Base-by-base conservation (phyloP, 2,329 filamentous ascomycete species). In the Huntiella bhutanensis region DNA sequence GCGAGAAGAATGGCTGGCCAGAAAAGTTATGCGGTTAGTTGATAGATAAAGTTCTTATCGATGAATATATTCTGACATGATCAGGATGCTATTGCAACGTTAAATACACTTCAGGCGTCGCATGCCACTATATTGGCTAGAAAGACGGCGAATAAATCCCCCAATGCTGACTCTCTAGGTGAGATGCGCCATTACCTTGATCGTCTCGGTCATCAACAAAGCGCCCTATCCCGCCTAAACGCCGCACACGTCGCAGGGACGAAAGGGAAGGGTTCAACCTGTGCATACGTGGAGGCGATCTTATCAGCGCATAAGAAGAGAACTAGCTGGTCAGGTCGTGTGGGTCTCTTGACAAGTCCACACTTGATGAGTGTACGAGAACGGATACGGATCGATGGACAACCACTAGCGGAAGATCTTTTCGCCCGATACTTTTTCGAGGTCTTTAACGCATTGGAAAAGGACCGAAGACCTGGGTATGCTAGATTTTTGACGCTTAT, bases 51-150 rank as follows among this genome's bases (percentile, higher is more conserved):
- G 8, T 7, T 10, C 17, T 10, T 28, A 10, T 10, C 3, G 7
- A 28, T 28, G 8, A 10, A 28, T 10, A 28, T 4, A 10, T 10
- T 28, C 22, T 28, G 22, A 8, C 13, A 28, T 35, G 13, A n/a
- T n/a, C 53, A 93, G 85, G 85, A 91, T 59, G 91, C 88, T 41
- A 77, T 96, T 52, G 68, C 77, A 54, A 76, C 82, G 35, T 73
- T 96, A 57, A 96, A 96, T 62, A 81, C 83, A 39, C 75, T 96
- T 43, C 91, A 98, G 61, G 85, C 82, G 37, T 92, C 93, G 45
- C 88, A 80, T 58, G 74, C 80, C 42, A 72, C 85, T 44, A 73
- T 95, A 13, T 77, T 93, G 58, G 77, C 80, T 43, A 77, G 91
- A 44, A 72, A 77, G 46, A 82, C 82, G 58, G 80, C 80, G 13